Percentiles rank a stretch among this genome's conserved stretches.
These are phyloP conservation scores for Spergularia marina DNA, from an alignment of 148 eudicot species.

Conservation along the genomic window DNA sequence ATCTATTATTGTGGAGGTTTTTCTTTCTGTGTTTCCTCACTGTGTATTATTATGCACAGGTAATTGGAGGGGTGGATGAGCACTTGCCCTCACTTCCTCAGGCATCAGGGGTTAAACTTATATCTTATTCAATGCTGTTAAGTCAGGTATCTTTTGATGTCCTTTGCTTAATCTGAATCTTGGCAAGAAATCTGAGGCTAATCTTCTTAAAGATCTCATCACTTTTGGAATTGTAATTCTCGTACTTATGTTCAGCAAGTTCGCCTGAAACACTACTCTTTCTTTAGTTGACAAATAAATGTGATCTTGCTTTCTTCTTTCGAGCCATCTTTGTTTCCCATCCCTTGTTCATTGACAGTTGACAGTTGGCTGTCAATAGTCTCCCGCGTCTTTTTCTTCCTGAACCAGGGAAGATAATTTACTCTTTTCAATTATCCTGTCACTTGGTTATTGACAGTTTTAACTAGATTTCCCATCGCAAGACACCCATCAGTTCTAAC, in stretches of 20 bases:
- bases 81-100: constrained; percentile 84
- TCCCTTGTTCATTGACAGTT: too few relatives aligned
- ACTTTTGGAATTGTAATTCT: not conserved
- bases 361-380: too few relatives aligned
- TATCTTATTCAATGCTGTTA: constrained; percentile 65
- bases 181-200: not conserved
- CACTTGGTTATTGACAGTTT: too few relatives aligned
- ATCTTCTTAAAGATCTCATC: not conserved
- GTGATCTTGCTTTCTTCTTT: too few relatives aligned
- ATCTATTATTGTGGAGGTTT: constrained; percentile 4
- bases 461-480: not conserved
- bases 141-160: constrained; percentile 50
- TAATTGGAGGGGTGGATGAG: constrained; percentile 84
- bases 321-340: too few relatives aligned
- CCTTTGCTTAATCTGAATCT: not conserved
- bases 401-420: too few relatives aligned
- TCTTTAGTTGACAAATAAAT: too few relatives aligned
- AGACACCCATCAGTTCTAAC: not conserved
- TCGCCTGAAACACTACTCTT: too few relatives aligned
- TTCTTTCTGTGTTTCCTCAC: not conserved
- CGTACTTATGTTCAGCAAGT: not conserved
- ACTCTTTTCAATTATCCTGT: too few relatives aligned
- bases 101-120: constrained; percentile 60
- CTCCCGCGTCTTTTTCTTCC: too few relatives aligned
- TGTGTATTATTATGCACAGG: constrained; percentile 38